Evolutionary conservation across 192 early-diverging fungal species (phyloP), one percentile per base, ranked within the genome.

Genomic region (Lunasporangiospora selenospora): DNA sequence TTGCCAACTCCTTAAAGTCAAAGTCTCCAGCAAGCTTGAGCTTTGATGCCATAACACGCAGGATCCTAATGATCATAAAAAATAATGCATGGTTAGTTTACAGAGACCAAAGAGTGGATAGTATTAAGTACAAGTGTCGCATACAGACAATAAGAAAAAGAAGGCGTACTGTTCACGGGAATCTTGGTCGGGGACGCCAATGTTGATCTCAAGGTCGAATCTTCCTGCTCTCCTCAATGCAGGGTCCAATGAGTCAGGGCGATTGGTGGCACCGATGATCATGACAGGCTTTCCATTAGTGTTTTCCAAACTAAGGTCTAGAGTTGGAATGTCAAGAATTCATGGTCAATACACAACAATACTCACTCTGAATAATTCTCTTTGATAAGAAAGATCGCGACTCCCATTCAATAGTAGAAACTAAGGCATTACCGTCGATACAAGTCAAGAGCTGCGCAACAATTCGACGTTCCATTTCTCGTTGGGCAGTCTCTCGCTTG

Each of bases 211-310:
- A 78, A 97, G 89, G 80, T 99, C 97, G 53, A 99, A 88, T 80
- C 97, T 91, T 32, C 97, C 97, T 61, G 97, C 95, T 67, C 97
- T 89, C 42, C 97, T 77, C 53, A 99, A 83, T 30, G 97, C 97
- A 23, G 95, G 90, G 81, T 99, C 97, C 53, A 99, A 89, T 78
- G 95, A 94, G 80, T 99, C 97, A 4, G 97, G 97, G 59, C 97
- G 81, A 78, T 99, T 99, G 32, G 97, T 99, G 21, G 97, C 97
- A 36, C 96, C 97, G 80, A 99, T 99, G 47, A 99, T 93, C 82
- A 99, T 95, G 8, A 99, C 95, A 15, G 96, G 91, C 61, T 90
- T 91, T 55, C 89, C 82, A 52, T 91, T 79, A 0, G 89, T 95
- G 64, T 95, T 96, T 19, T 95, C 95, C 83, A 93, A 84, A 18